phyloP scores from a whole-genome alignment of 2,329 filamentous ascomycete species.

The Penicillium thymicola region DNA sequence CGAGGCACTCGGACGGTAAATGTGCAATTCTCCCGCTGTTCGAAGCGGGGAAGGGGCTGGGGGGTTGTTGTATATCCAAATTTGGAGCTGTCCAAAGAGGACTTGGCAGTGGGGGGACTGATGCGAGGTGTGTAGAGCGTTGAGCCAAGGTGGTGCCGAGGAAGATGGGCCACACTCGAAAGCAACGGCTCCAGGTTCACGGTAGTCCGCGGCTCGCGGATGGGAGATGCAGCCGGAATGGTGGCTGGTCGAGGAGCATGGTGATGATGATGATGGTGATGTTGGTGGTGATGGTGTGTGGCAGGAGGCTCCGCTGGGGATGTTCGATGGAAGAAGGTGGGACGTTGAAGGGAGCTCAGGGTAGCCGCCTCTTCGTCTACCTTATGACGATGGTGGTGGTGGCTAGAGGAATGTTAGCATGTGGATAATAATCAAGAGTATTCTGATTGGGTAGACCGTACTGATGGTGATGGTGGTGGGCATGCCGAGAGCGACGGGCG shows the following conservation, averaged over 20 bases:
- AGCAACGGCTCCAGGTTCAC: slow-evolving; percentile 69
- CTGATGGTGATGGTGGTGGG: slow-evolving; percentile 61
- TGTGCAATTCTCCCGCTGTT: slow-evolving; percentile 81
- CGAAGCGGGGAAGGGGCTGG: slow-evolving; percentile 70
- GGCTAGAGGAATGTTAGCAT: slow-evolving; percentile 30
- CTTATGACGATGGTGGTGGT: slow-evolving; percentile 56
- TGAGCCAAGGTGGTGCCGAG: slow-evolving; percentile 78
- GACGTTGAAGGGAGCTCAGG: slow-evolving; percentile 24
- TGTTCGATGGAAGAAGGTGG: slow-evolving; percentile 29
- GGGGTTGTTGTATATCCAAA: slow-evolving; percentile 61
- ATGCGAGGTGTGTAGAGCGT: slow-evolving; percentile 74
- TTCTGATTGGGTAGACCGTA: slow-evolving; percentile 33
- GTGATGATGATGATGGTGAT: slow-evolving; percentile 46
- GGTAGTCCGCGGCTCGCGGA: slow-evolving; percentile 60
- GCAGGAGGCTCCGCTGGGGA: slow-evolving; percentile 27
- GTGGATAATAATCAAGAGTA: background rate
- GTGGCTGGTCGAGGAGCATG: slow-evolving; percentile 28
- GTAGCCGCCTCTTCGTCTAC: slow-evolving; percentile 46
- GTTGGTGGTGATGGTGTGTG: slow-evolving; percentile 42
- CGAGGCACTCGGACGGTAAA: slow-evolving; percentile 84
- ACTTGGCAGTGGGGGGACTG: slow-evolving; percentile 43
- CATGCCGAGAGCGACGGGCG: slow-evolving; percentile 55
- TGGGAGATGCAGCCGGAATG: slow-evolving; percentile 32
- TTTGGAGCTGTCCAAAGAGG: slow-evolving; percentile 48
- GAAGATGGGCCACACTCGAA: slow-evolving; percentile 65